Base-by-base conservation (phyloP, 176 grass and related monocot genomes). In the Triticum turgidum region DNA sequence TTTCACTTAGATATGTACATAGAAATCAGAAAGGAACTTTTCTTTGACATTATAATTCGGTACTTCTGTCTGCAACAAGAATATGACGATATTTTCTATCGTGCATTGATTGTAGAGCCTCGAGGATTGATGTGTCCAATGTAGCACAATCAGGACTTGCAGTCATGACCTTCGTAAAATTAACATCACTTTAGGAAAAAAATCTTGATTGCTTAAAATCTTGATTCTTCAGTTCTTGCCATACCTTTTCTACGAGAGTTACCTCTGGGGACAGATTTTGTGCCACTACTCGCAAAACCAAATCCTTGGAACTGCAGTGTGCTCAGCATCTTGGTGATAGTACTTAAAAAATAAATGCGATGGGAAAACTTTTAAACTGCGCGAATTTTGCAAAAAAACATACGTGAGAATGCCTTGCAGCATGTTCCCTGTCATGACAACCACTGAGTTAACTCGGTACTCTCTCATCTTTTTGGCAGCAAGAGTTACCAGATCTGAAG, bases 51-150 rank as follows among this genome's bases (percentile, higher is more conserved):
- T 65, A 79, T 32, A 86, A 78, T 25, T 39, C 17, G 65, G 34
- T 88, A 76, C 65, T 86, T 98, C 80, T 92, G 76, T 89, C 84
- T 68, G 83, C 12, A n/a, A 98, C 93, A 33, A 84, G 96, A 88
- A 98, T 91, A 93, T 98, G 96, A 51, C 92, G 86, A 85, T 84
- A 93, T 82, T 93, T 98, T 18, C 90, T 81, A 47, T 98, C 61
- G 58, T 95, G 89, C 96, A 98, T 95, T 27, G 83, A 88, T 77
- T 98, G 89, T 21, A 98, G 80, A 22, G 93, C 93, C 17, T 95
- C 96, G 61, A 98, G 96, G 86, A 95, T 95, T 84, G 89, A 77
- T 25, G 96, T 95, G 32, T 95, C 86, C 41, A 89, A 29, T 68
- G 89, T 95, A 27, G 77, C 89, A 85, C 88, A 95, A 30, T 54